Evolutionary conservation across 179 eudicot species (phyloP), one percentile per base, ranked within the genome.

Genomic region (Vitellaria paradoxa): DNA sequence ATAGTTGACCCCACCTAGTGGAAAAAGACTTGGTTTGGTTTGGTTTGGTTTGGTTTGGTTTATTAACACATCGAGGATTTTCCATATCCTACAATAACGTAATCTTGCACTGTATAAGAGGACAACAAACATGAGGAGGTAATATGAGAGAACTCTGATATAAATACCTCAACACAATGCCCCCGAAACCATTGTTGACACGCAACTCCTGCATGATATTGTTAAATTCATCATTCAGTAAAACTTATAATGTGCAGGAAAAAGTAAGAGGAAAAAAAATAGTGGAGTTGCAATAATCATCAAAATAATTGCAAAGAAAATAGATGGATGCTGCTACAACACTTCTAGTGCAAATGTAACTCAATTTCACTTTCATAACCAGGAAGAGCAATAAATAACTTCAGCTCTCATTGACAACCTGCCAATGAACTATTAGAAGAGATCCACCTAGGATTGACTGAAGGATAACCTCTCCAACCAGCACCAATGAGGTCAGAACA

Each of bases 131-230:
- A 62, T 53, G 26, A 18, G 14, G 37, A 55, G 21, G 50, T 2
- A 46, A 73, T 5, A 9, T 1, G 5, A 47, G 65, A 57, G 49
- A 69, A 26, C 12, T 49, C 17, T 18, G 8, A 26, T 15, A 4
- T 52, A 61, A 18, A 68, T 86, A 88, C 91, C 91, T 94, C 82
- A 94, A 77, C 47, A 82, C 92, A 75, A 95, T 85, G 74, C 99
- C 99, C 9, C 97, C 95, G 85, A 93, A 93, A 21, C 97, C 97
- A 78, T 82, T 82, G 73, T 88, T 89, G 73, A 95, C 91, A 2
- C 95, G 92, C 75, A 95, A 78, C 79, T 95, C 91, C 91, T 88
- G 88, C 84, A 88, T 18, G 46, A 78, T 40, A 74, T 73, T 57
- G 15, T 60, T 14, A 59, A 77, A 42, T 65, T 70, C 63, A 79